phyloP scores from a whole-genome alignment of 2,329 filamentous ascomycete genomes.

The Penicillium concentricum region DNA sequence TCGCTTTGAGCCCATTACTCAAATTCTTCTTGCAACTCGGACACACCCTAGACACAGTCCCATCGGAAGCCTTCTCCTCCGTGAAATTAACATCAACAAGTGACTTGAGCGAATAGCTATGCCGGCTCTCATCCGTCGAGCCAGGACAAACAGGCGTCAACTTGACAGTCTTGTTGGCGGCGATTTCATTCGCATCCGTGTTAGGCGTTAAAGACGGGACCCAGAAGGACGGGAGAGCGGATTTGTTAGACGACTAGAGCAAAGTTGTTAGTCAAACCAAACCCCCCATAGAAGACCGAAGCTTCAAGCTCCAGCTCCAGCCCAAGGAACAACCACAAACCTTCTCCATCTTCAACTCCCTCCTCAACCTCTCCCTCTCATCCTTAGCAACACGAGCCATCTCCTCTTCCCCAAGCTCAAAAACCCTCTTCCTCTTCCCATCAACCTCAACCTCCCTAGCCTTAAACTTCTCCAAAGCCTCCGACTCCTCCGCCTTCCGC shows the following conservation, averaged over 20 bases:
- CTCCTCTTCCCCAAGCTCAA: slow-evolving; percentile 75
- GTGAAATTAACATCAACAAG: slow-evolving; percentile 76
- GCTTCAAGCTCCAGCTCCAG: neutral
- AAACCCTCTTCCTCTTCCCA: slow-evolving; percentile 67
- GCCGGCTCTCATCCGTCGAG: slow-evolving; percentile 63
- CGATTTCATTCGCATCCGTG: slow-evolving; percentile 56
- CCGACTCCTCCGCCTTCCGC: slow-evolving; percentile 3
- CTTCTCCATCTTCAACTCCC: slow-evolving; percentile 71
- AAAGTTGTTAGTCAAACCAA: neutral
- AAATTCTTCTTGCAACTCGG: slow-evolving; percentile 82
- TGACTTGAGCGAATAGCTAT: slow-evolving; percentile 74
- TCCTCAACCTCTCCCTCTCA: slow-evolving; percentile 69
- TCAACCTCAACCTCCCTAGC: slow-evolving; percentile 27
- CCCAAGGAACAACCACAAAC: slow-evolving; percentile 28
- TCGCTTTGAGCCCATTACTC: slow-evolving; percentile 77
- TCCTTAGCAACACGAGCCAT: slow-evolving; percentile 66
- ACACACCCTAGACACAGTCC: slow-evolving; percentile 58
- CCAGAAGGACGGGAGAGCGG: slow-evolving; percentile 84
- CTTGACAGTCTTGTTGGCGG: slow-evolving; percentile 63
- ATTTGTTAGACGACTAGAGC: slow-evolving; percentile 55
- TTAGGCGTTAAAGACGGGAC: slow-evolving; percentile 78
- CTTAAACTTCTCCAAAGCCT: slow-evolving; percentile 27
- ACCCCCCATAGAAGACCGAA: neutral
- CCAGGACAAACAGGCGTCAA: slow-evolving; percentile 73
- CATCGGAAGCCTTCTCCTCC: slow-evolving; percentile 62